phyloP scores from a whole-genome alignment of 306 rosid species.

The Medicago ruthenica region DNA sequence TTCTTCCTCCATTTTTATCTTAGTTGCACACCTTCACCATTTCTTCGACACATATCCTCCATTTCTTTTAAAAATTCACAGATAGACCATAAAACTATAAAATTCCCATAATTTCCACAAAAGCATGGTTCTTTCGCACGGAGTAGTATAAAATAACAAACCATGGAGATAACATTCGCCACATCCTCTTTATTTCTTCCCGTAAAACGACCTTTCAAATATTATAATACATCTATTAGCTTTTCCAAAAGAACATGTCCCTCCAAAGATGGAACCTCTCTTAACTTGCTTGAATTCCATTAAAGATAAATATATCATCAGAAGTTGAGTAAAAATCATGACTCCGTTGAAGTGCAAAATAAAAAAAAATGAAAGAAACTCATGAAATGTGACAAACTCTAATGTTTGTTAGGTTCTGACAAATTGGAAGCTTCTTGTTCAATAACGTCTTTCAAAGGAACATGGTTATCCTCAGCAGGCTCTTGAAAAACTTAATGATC shows the following conservation, averaged over 20 bases:
- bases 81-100: too few relatives aligned
- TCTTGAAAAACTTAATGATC: slow-evolving; percentile 81
- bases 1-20: too few relatives aligned
- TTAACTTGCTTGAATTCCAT: slow-evolving; percentile 74
- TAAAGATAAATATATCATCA: slow-evolving; percentile 11
- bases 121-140: too few relatives aligned
- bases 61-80: too few relatives aligned
- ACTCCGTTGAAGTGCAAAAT: background rate
- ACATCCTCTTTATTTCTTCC: slow-evolving; percentile 94
- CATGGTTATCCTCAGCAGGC: slow-evolving; percentile 67
- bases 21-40: too few relatives aligned
- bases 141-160: slow-evolving; percentile 48
- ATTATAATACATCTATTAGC: slow-evolving; percentile 91
- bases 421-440: slow-evolving; percentile 75
- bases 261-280: slow-evolving; percentile 93
- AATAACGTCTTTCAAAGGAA: slow-evolving; percentile 82
- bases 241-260: slow-evolving; percentile 97
- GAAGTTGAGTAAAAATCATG: slow-evolving; percentile 16
- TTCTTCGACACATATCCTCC: too few relatives aligned
- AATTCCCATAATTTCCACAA: too few relatives aligned
- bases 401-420: slow-evolving; percentile 67
- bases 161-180: slow-evolving; percentile 96
- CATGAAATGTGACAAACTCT: slow-evolving; percentile 19
- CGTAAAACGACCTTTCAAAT: slow-evolving; percentile 69
- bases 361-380: slow-evolving; percentile 15